A percentile compares a stretch with the other conserved stretches of the same genome.
These are phyloP conservation scores for Nicotiana rustica DNA, from an alignment of 305 asterid genomes.

Conservation along the genomic window DNA sequence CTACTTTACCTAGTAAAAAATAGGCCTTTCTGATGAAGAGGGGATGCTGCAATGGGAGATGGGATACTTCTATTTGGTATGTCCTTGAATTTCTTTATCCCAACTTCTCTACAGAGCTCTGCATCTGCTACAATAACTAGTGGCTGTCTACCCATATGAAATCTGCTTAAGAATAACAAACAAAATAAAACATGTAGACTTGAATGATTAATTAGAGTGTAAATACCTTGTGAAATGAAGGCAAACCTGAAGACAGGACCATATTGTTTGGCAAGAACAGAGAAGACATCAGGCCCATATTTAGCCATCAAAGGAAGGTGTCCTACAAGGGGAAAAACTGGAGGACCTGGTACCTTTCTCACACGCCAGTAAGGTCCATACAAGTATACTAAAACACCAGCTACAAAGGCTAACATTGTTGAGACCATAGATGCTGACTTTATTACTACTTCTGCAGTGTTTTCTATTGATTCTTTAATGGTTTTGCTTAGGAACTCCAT, in stretches of 20 bases:
- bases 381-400: constrained; percentile 59
- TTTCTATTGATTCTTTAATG: constrained; percentile 24
- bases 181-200: background rate
- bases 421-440: constrained; percentile 42
- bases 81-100: constrained; percentile 82
- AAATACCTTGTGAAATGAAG: constrained; percentile 19
- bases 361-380: constrained; percentile 86
- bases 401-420: constrained; percentile 46
- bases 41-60: constrained; percentile 91
- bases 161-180: constrained; percentile 51
- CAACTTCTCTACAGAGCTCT: constrained; percentile 91
- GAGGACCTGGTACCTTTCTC: constrained; percentile 90
- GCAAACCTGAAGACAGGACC: constrained; percentile 93
- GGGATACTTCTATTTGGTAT: constrained; percentile 91
- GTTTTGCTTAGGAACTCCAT: constrained; percentile 45
- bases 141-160: constrained; percentile 98
- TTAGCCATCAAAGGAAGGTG: constrained; percentile 92
- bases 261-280: constrained; percentile 72
- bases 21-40: constrained; percentile 96
- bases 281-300: constrained; percentile 87
- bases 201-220: background rate
- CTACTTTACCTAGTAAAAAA: constrained; percentile 74
- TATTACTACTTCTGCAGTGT: background rate
- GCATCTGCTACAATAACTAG: constrained; percentile 84
- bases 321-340: constrained; percentile 78